Conservation (phyloP, 352 stramenopile species). For the Pythium folliculosum region DNA sequence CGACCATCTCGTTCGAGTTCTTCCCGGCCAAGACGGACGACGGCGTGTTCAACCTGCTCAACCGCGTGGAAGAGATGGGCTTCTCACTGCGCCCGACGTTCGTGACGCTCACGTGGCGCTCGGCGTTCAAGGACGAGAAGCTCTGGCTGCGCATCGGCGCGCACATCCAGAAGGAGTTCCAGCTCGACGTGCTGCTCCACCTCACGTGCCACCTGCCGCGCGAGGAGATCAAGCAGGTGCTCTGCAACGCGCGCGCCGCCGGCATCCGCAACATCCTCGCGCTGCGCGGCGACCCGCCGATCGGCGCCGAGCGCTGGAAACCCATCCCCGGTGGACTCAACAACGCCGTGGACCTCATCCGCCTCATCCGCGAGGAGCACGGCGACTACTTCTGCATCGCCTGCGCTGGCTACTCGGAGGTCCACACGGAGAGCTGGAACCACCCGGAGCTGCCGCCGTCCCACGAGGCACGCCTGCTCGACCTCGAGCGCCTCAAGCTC, state of each 20-base stretch:
- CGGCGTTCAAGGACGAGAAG: constrained; percentile 86
- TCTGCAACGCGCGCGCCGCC: constrained; percentile 64
- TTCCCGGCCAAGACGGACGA: constrained; percentile 88
- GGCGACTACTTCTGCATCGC: constrained; percentile 97
- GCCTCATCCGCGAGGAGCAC: constrained; percentile 95
- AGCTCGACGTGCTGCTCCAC: constrained; percentile 81
- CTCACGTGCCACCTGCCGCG: constrained; percentile 77
- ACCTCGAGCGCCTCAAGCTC: constrained; percentile 97
- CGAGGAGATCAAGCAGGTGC: constrained; percentile 63
- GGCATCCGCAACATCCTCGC: constrained; percentile 99
- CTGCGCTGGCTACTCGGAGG: constrained; percentile 97
- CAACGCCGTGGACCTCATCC: constrained; percentile 96
- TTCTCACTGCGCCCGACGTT: constrained; percentile 84
- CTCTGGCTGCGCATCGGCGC: constrained; percentile 89
- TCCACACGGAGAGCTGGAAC: constrained; percentile 86
- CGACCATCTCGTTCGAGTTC: constrained; percentile 86
- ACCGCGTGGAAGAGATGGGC: constrained; percentile 87
- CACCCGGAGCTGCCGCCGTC: constrained; percentile 81
- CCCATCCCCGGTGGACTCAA: constrained; percentile 88
- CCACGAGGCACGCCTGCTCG: constrained; percentile 68
- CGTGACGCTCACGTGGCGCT: constrained; percentile 90
- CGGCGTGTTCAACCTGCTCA: constrained; percentile 83
- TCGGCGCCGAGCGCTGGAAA: constrained; percentile 88
- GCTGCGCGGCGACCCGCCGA: constrained; percentile 95
- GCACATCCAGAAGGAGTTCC: constrained; percentile 88